phyloP scores from a whole-genome alignment of 768 basidiomycete genomes.

The Hysterangium stoloniferum region DNA sequence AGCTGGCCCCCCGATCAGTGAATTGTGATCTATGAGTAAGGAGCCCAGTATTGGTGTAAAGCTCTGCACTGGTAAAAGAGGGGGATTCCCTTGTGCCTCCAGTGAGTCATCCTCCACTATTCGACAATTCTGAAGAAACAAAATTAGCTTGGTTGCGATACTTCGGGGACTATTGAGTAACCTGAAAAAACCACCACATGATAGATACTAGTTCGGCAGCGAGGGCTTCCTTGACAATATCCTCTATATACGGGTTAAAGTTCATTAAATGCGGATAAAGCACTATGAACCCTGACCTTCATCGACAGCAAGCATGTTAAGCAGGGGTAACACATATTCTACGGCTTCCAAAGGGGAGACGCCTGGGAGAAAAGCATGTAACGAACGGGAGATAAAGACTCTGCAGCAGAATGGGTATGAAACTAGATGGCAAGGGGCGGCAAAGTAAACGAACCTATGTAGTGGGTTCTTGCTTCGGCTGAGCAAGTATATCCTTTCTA shows the following conservation, averaged over 20 bases:
- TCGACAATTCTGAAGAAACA: conserved; percentile 54
- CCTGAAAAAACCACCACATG: conserved; percentile 83
- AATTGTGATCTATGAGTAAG: conserved; percentile 74
- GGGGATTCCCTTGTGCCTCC: conserved; percentile 26
- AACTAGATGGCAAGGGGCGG: conserved; percentile 17
- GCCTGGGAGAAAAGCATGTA: conserved; percentile 66
- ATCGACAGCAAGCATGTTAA: conserved; percentile 78
- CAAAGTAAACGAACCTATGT: conserved; percentile 35
- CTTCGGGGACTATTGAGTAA: background rate
- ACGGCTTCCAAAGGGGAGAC: conserved; percentile 84
- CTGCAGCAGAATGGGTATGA: conserved; percentile 26
- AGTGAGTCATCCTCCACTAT: conserved; percentile 44
- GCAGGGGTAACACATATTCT: conserved; percentile 88
- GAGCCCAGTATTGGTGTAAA: conserved; percentile 92
- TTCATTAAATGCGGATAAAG: conserved; percentile 6
- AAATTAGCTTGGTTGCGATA: background rate
- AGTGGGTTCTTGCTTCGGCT: conserved; percentile 66
- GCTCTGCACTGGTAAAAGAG: conserved; percentile 64
- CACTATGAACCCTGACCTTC: conserved; percentile 50
- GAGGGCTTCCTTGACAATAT: conserved; percentile 81
- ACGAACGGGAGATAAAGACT: conserved; percentile 76
- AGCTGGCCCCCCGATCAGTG: conserved; percentile 62
- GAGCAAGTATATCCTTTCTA: conserved; percentile 91
- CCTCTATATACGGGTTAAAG: conserved; percentile 41
- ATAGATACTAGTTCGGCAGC: conserved; percentile 71